These are phyloP conservation scores for Fusarium denticulatum DNA, from an alignment of 2,329 filamentous ascomycete species.

Conservation along the genomic window DNA sequence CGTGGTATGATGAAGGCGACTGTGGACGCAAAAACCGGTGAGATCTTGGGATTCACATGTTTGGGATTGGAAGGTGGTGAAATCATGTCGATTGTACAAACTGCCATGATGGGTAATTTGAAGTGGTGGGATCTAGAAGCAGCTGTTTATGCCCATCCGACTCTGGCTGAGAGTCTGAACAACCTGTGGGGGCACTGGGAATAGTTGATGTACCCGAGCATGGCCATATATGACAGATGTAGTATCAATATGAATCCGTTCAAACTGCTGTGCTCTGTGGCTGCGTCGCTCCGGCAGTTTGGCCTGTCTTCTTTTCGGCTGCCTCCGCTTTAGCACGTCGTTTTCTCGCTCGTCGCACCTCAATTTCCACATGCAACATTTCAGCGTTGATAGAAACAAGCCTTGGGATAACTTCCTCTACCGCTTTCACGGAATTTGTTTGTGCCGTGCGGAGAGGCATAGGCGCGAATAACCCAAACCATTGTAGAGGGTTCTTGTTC, in stretches of 20 bases:
- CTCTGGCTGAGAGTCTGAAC: conserved; percentile 61
- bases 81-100: conserved; percentile 63
- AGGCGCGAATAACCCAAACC: conserved; percentile 67
- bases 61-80: conserved; percentile 63
- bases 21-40: conserved; percentile 57
- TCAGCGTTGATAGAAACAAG: conserved; percentile 67
- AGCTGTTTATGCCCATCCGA: conserved; percentile 62
- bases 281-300: not conserved
- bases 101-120: conserved; percentile 60
- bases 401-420: conserved; percentile 66
- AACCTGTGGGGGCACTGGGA: conserved; percentile 59
- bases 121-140: conserved; percentile 57
- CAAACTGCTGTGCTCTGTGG: conserved; percentile 16
- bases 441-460: conserved; percentile 67
- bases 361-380: conserved; percentile 73
- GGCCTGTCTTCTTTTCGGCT: conserved; percentile 45
- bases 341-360: conserved; percentile 71
- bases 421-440: conserved; percentile 61
- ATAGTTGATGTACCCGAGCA: conserved; percentile 20
- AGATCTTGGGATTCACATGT: conserved; percentile 64
- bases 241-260: conserved; percentile 12
- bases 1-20: conserved; percentile 63
- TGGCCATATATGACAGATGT: not conserved
- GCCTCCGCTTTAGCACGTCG: conserved; percentile 60
- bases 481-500: conserved; percentile 59